phyloP scores from a whole-genome alignment of 495 filamentous ascomycete species.

The Xylaria flabelliformis region DNA sequence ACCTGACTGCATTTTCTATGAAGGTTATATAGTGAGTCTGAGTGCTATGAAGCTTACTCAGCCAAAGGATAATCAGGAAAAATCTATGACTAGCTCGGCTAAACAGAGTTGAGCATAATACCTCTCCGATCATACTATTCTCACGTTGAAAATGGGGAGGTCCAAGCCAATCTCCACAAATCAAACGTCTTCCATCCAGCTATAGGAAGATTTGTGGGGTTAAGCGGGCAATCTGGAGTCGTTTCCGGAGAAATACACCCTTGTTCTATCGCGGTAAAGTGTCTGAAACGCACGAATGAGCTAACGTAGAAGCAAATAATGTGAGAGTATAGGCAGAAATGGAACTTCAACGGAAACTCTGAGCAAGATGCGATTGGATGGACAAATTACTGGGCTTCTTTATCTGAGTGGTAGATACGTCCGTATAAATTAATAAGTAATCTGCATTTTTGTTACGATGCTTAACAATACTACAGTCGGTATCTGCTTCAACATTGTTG shows the following conservation, averaged over 20 bases:
- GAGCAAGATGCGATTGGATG: not conserved
- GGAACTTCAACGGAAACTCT: not conserved
- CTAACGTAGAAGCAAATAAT: not conserved
- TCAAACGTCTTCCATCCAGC: not conserved
- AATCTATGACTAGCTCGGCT: too few relatives aligned
- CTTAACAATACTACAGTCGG: not conserved
- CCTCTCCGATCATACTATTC: not conserved
- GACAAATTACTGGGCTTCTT: not conserved
- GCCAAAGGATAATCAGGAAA: too few relatives aligned
- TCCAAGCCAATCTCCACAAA: not conserved
- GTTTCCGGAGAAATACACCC: constrained; percentile 8
- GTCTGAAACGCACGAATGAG: constrained; percentile 13
- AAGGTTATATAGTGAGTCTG: too few relatives aligned
- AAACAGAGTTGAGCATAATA: not conserved
- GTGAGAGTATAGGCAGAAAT: not conserved
- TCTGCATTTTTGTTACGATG: not conserved
- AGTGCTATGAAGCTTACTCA: too few relatives aligned
- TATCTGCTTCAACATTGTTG: not conserved
- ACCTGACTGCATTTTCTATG: too few relatives aligned
- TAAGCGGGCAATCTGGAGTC: not conserved
- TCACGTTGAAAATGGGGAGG: not conserved
- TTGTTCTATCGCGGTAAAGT: not conserved
- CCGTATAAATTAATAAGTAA: not conserved
- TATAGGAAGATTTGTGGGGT: not conserved
- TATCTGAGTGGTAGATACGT: not conserved